Evolutionary conservation across 1,284 basidiomycete genomes (phyloP).

Genomic region (Tilletia horrida): DNA sequence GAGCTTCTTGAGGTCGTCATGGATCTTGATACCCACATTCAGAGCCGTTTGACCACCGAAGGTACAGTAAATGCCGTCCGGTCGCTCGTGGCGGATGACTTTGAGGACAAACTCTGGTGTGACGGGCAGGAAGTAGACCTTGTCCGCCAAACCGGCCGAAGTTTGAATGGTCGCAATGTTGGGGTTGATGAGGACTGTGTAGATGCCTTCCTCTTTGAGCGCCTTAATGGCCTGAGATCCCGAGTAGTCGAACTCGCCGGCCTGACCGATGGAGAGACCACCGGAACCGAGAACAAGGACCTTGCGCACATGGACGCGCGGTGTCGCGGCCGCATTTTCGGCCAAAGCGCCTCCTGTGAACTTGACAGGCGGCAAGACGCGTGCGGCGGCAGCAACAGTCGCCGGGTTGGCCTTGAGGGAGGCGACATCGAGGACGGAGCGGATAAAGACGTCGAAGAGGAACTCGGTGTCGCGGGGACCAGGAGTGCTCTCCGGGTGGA

Average conservation of each 20-base stretch:
- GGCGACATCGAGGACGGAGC: conserved; percentile 75
- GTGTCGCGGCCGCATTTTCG: conserved; percentile 74
- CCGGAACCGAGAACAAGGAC: conserved; percentile 97
- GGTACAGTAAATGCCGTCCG: conserved; percentile 97
- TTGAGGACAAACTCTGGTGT: conserved; percentile 96
- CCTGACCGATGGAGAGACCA: conserved; percentile 94
- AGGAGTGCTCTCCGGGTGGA: conserved; percentile 98
- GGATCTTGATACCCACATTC: conserved; percentile 93
- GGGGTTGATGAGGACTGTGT: conserved; percentile 93
- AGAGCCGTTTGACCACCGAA: conserved; percentile 98
- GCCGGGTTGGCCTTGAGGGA: conserved; percentile 62
- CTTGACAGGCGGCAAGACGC: conserved; percentile 62
- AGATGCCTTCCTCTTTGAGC: conserved; percentile 96
- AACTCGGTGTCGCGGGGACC: conserved; percentile 98
- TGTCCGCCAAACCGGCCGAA: conserved; percentile 93
- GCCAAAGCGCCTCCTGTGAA: conserved; percentile 83
- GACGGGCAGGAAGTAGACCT: conserved; percentile 98
- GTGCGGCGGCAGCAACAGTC: conserved; percentile 17
- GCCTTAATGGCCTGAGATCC: conserved; percentile 99
- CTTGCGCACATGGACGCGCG: conserved; percentile 77
- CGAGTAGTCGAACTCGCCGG: conserved; percentile 98
- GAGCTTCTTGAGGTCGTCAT: conserved; percentile 77
- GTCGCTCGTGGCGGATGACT: conserved; percentile 96
- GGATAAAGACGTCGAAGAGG: conserved; percentile 95
- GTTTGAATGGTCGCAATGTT: conserved; percentile 99